Percentiles rank a stretch among this genome's conserved stretches.
Evolutionary conservation across 441 rosid genomes (phyloP).

Genomic region (Croton setiger): DNA sequence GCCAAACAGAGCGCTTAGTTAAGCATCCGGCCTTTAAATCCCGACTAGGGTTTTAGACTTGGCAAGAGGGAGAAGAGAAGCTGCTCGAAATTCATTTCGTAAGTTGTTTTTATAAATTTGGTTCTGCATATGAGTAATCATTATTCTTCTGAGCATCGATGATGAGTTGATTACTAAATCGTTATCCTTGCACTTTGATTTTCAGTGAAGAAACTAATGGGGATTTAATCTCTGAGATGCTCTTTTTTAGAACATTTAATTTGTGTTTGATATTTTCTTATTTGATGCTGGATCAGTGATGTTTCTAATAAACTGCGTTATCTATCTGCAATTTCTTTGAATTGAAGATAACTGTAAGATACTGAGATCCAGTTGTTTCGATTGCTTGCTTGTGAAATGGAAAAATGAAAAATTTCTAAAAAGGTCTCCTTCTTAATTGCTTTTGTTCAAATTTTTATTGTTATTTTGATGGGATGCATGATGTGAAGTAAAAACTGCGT

Average conservation of each 20-base stretch:
- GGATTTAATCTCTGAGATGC: constrained; percentile 53
- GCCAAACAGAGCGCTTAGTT: background rate
- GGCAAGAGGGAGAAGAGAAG: background rate
- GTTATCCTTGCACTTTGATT: constrained; percentile 71
- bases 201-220: too few relatives aligned
- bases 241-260: constrained; percentile 1
- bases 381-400: too few relatives aligned
- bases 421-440: too few relatives aligned
- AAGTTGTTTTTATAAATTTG: background rate
- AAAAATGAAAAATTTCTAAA: too few relatives aligned
- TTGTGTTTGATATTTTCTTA: too few relatives aligned
- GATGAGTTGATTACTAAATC: constrained; percentile 45
- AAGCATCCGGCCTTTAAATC: background rate
- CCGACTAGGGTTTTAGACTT: background rate
- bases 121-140: background rate
- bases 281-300: constrained; percentile 11
- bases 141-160: constrained; percentile 33
- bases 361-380: constrained; percentile 16
- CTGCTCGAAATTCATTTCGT: background rate
- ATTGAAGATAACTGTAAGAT: constrained; percentile 10
- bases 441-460: too few relatives aligned
- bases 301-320: constrained; percentile 21
- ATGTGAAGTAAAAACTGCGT: constrained; percentile 41
- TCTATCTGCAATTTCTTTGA: constrained; percentile 18
- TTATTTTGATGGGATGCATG: constrained; percentile 29